These are phyloP conservation scores for Saccharomycopsis vini DNA, from an alignment of 805 yeast species.

Conservation along the genomic window DNA sequence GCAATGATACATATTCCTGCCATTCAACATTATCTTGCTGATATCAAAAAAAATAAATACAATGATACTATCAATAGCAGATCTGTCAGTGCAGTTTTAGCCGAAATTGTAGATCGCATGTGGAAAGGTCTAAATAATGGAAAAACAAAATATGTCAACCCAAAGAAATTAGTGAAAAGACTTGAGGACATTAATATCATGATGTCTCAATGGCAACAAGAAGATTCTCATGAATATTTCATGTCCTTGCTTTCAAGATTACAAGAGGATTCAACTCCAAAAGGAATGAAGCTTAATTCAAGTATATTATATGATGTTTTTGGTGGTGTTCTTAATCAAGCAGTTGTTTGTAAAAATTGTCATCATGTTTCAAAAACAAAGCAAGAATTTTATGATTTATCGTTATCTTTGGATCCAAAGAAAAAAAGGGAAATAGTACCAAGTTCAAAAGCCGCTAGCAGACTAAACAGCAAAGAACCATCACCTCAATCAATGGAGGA, in stretches of 20 bases:
- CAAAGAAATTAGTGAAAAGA: slow-evolving; percentile 60
- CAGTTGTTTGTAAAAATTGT: slow-evolving; percentile 76
- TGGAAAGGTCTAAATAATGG: slow-evolving; percentile 32
- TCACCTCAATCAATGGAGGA: slow-evolving; percentile 4
- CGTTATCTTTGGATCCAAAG: slow-evolving; percentile 60
- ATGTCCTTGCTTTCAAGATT: slow-evolving; percentile 83
- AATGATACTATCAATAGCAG: slow-evolving; percentile 39
- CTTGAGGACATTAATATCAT: slow-evolving; percentile 82
- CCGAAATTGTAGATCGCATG: slow-evolving; percentile 61
- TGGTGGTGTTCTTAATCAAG: slow-evolving; percentile 83
- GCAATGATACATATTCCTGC: slow-evolving; percentile 88
- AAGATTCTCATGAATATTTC: slow-evolving; percentile 94
- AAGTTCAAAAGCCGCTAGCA: slow-evolving; percentile 8
- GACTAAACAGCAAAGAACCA: slow-evolving; percentile 13
- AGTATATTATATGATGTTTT: slow-evolving; percentile 86
- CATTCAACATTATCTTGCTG: slow-evolving; percentile 69
- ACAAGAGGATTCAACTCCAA: slow-evolving; percentile 90
- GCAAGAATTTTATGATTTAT: slow-evolving; percentile 90
- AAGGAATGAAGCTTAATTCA: slow-evolving; percentile 72
- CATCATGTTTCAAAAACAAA: slow-evolving; percentile 76
- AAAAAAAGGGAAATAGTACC: slow-evolving; percentile 32
- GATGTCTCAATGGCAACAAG: slow-evolving; percentile 98
- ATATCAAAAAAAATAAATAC: slow-evolving; percentile 44
- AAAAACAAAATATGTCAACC: slow-evolving; percentile 52
- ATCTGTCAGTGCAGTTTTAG: slow-evolving; percentile 58